Base-by-base conservation (phyloP, 129 eudicot genomes). In the Dittrichia graveolens region DNA sequence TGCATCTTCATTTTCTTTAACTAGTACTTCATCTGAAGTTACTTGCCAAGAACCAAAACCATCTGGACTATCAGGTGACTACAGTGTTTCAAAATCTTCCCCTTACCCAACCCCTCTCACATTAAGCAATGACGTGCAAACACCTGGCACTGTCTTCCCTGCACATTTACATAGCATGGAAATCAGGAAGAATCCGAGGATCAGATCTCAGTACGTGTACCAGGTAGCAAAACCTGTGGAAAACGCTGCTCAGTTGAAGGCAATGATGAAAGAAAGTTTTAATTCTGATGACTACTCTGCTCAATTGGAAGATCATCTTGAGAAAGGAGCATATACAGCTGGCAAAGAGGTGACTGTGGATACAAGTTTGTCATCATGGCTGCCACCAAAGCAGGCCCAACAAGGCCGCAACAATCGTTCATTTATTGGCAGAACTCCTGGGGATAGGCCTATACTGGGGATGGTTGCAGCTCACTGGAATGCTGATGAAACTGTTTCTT, bases 61-160 rank as follows among this genome's bases (percentile, higher is more conserved):
- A 16, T 73, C 49, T 46, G 84, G 60, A 65, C 41, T 70, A 61
- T 68, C 76, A 41, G 62, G 73, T 44, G 78, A 78, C 66, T 55
- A 48, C 46, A 79, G 78, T 48, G 73, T 52, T 71, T 76, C 86
- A 67, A 87, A 84, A 69, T 65, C 65, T 65, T 90, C 96, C 37
- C 96, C 96, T 69, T 80, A 85, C 78, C 96, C 98, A 2, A 93
- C 96, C 24, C 98, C 93, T 41, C 72, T 81, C 53, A 76, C 60
- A 18, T 43, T 93, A 61, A 67, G 82, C 50, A 87, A 85, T 75
- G 96, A 93, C 44, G 90, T 87, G 89, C 96, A 90, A 71, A 93
- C 96, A 53, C 98, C 96, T 47, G 98, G 96, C 65, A 90, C 96
- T 50, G 91, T 73, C 48, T 94, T 84, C 72, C 87, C 95, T 49